phyloP scores from a whole-genome alignment of 1,284 basidiomycete species.

The Moniliophthora roreri region DNA sequence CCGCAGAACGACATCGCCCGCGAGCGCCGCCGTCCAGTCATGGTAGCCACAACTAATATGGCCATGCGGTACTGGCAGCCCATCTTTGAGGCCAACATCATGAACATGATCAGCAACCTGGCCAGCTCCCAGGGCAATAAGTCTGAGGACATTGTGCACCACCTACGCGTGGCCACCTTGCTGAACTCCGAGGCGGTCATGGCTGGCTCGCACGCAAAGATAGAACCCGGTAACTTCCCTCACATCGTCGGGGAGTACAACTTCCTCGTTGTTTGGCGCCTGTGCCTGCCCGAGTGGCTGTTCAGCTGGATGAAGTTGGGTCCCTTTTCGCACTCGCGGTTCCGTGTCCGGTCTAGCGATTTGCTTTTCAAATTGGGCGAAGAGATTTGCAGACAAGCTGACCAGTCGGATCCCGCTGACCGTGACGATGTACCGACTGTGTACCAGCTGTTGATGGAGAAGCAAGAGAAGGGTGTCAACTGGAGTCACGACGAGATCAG shows the following conservation, averaged over 20 bases:
- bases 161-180: not conserved
- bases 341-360: not conserved
- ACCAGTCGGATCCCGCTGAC: not conserved
- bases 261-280: conserved; percentile 1
- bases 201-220: not conserved
- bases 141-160: not conserved
- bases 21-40: not conserved
- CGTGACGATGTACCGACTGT: not conserved
- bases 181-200: not conserved
- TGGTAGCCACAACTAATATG: not conserved
- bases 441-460: not conserved
- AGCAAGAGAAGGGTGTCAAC: not conserved
- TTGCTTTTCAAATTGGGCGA: not conserved
- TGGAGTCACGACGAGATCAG: not conserved
- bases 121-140: not conserved
- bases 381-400: not conserved
- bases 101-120: not conserved
- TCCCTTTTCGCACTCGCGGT: not conserved
- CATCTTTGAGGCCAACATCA: not conserved
- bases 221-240: not conserved
- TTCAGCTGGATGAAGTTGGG: not conserved
- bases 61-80: not conserved
- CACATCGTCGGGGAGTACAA: conserved; percentile 1
- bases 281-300: not conserved
- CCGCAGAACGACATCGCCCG: not conserved